phyloP scores from a whole-genome alignment of 768 basidiomycete genomes.

The Mycena kentingensis region DNA sequence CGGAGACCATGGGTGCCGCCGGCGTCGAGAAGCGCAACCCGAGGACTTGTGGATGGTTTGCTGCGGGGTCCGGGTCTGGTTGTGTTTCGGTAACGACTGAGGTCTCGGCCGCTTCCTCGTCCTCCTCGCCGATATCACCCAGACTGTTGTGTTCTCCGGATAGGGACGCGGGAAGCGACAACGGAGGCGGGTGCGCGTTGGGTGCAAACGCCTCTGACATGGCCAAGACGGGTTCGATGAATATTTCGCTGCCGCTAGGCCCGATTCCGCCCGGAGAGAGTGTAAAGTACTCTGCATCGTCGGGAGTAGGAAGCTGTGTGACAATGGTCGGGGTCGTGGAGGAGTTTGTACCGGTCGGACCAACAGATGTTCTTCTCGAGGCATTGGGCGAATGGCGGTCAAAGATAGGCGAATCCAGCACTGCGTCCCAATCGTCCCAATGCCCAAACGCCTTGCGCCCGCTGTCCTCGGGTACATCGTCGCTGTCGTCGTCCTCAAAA shows the following conservation, averaged over 20 bases:
- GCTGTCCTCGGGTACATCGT: constrained; percentile 45
- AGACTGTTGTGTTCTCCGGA: constrained; percentile 37
- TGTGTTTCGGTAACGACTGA: constrained; percentile 6
- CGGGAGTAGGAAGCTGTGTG: constrained; percentile 20
- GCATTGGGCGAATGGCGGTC: constrained; percentile 19
- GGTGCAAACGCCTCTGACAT: constrained; percentile 27
- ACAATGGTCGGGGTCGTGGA: constrained; percentile 15
- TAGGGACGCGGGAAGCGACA: constrained; percentile 33
- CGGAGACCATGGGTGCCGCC: constrained; percentile 14
- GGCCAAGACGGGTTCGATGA: constrained; percentile 58
- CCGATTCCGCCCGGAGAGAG: constrained; percentile 20
- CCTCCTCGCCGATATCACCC: constrained; percentile 67
- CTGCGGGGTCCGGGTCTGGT: constrained; percentile 5
- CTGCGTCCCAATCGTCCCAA: constrained; percentile 49
- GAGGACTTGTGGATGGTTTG: constrained; percentile 48
- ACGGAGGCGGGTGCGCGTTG: constrained; percentile 42
- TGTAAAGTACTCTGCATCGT: constrained; percentile 20
- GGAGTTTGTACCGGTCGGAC: background rate
- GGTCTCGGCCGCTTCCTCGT: constrained; percentile 49
- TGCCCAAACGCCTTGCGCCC: constrained; percentile 41
- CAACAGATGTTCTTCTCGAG: background rate
- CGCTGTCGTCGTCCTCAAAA: constrained; percentile 39
- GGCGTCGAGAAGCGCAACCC: constrained; percentile 56
- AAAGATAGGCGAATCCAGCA: constrained; percentile 45
- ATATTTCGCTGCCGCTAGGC: constrained; percentile 1